phyloP scores from a whole-genome alignment of 2,329 filamentous ascomycete genomes.

The Penicillium expansum region DNA sequence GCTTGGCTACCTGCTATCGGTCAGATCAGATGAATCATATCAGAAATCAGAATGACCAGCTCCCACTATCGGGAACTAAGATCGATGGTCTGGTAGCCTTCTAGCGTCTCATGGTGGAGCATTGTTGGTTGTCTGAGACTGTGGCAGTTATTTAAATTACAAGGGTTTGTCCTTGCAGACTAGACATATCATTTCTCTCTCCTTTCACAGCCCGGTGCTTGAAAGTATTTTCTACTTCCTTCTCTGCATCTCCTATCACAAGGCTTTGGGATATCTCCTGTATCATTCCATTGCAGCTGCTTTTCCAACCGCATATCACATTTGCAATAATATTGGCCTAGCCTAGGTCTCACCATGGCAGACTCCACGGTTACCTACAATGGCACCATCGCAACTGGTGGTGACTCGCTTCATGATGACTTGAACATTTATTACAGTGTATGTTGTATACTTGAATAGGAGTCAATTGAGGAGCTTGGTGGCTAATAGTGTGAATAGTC shows the following conservation, averaged over 20 bases:
- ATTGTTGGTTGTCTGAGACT: slow-evolving; percentile 6
- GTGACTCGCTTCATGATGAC: slow-evolving; percentile 64
- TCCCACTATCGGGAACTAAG: slow-evolving; percentile 25
- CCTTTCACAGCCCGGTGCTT: background rate
- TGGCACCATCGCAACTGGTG: slow-evolving; percentile 61
- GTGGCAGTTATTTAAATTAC: slow-evolving; percentile 25
- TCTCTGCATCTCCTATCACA: background rate
- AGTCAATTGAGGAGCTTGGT: background rate
- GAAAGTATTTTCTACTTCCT: background rate
- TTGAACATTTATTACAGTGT: slow-evolving; percentile 79
- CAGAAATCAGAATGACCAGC: slow-evolving; percentile 24
- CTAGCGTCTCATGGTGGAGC: slow-evolving; percentile 26
- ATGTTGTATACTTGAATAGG: background rate
- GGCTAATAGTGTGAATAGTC: slow-evolving; percentile 49
- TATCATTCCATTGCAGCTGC: background rate
- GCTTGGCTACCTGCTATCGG: slow-evolving; percentile 20
- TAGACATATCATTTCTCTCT: slow-evolving; percentile 22
- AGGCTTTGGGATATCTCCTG: background rate
- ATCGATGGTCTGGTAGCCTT: slow-evolving; percentile 17
- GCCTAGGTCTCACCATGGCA: slow-evolving; percentile 30
- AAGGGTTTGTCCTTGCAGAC: slow-evolving; percentile 21
- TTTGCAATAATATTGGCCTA: background rate
- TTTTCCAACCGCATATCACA: background rate
- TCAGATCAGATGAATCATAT: slow-evolving; percentile 22
- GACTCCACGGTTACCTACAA: slow-evolving; percentile 57